Evolutionary conservation across 768 basidiomycete genomes (phyloP), one percentile per base, ranked within the genome.

Genomic region (Filobasidium wieringae): DNA sequence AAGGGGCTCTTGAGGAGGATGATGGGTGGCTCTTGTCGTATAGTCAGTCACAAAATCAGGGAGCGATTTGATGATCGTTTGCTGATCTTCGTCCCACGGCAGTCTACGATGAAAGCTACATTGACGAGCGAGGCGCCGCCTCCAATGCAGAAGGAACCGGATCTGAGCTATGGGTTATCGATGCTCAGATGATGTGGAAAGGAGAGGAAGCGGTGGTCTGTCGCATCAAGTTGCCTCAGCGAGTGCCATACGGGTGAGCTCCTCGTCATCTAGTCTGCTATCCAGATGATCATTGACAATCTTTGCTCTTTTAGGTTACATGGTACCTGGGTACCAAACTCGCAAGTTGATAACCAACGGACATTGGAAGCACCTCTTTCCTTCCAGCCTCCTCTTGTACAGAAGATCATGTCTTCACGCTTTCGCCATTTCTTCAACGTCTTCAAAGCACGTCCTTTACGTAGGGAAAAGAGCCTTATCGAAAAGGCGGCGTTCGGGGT

Each of bases 121-220:
- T 76, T n/a, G 36, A 59, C 4, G 47, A 61, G 1, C 63, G 66
- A 17, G 70, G 70, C 0, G 63, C 62, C 12, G 72, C 74, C 5
- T 58, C 64, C 1, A 61, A 55, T 1, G 64, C 53, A 2, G 31
- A 51, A 2, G 67, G 56, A n/a, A 62, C 69, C 6, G 67, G 64
- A n/a, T 73, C 71, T 2, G 75, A 77, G 54, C 63, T 77, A 4
- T 77, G 75, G 75, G 65, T 77, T 29, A 69, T 77, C 36, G 75
- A 77, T 50, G 76, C 75, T n/a, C 63, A 63, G 33, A 52, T 45
- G 11, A 64, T 73, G 64, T 53, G 62, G 2, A 41, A 65, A 37
- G 66, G 71, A 22, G 68, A 71, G 66, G 30, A 34, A 19, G 65
- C 64, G 4, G 66, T 75, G 1, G 63, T 71, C 8, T 66, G 67